Percentiles rank a stretch among this genome's conserved stretches.
Evolutionary conservation across 1,284 basidiomycete genomes (phyloP).

Genomic region (Acaromyces ingoldii): DNA sequence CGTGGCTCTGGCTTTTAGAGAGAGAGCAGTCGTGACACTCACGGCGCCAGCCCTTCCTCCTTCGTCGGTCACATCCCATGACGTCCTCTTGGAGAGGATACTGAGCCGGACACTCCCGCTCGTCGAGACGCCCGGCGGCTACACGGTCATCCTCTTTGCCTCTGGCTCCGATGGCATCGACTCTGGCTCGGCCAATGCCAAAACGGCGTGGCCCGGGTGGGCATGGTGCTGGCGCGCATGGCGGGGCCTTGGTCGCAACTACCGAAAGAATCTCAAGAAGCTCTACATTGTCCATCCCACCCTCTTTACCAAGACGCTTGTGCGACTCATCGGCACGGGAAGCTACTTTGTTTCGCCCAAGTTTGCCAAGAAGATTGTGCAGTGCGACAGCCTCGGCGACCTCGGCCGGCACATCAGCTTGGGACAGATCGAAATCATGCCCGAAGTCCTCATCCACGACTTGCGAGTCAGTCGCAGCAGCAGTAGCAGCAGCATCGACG

Average conservation of each 20-base stretch:
- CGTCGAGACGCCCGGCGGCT: slow-evolving; percentile 64
- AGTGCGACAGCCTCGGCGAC: slow-evolving; percentile 68
- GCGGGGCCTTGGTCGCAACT: slow-evolving; percentile 48
- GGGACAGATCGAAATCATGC: slow-evolving; percentile 76
- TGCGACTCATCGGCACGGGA: slow-evolving; percentile 77
- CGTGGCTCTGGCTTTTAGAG: no score
- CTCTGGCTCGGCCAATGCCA: background rate
- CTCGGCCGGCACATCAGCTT: slow-evolving; percentile 70
- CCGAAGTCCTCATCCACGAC: slow-evolving; percentile 65
- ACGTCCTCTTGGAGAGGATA: slow-evolving; percentile 61
- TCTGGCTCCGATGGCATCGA: slow-evolving; percentile 58
- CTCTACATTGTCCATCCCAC: slow-evolving; percentile 80
- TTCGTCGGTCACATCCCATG: slow-evolving; percentile 69
- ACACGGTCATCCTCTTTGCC: slow-evolving; percentile 77
- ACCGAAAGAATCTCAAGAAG: slow-evolving; percentile 78
- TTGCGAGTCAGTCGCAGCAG: slow-evolving; percentile 49
- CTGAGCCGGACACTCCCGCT: slow-evolving; percentile 37
- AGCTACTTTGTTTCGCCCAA: slow-evolving; percentile 82
- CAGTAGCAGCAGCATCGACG: no score
- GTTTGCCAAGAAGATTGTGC: slow-evolving; percentile 75
- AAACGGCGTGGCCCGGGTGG: slow-evolving; percentile 68
- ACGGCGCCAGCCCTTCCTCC: slow-evolving; percentile 59
- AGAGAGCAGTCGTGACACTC: background rate
- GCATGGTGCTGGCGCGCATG: slow-evolving; percentile 87
- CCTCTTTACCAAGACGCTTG: slow-evolving; percentile 63